A percentile compares a stretch with the other conserved stretches of the same genome.
phyloP scores from a whole-genome alignment of 139 green algal species.

The Ettlia oleoabundans region DNA sequence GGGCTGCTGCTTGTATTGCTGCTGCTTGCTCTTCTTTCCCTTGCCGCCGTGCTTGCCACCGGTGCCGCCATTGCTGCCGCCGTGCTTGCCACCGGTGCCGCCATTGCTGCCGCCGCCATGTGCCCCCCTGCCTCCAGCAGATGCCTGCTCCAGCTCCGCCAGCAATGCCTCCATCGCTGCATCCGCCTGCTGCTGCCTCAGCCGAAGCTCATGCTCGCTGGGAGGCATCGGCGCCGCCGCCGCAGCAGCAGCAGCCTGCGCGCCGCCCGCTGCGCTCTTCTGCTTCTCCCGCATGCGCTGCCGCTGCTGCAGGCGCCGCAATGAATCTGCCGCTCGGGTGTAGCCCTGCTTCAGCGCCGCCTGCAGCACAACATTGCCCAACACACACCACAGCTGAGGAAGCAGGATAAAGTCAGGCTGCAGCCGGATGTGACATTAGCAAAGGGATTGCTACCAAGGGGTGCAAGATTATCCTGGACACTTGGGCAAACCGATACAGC shows the following conservation, averaged over 20 bases:
- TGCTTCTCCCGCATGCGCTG: constrained; percentile 32
- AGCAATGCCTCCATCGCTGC: constrained; percentile 18
- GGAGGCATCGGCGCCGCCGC: neutral
- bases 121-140: neutral
- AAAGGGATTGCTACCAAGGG: no score
- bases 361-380: neutral
- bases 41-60: constrained; percentile 16
- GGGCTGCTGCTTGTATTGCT: constrained; percentile 14
- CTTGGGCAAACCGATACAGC: no score
- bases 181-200: constrained; percentile 21
- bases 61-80: neutral
- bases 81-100: neutral
- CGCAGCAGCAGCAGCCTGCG: neutral
- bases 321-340: constrained; percentile 14
- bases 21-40: constrained; percentile 8
- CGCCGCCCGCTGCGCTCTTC: constrained; percentile 1
- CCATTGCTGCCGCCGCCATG: neutral
- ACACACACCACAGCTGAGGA: neutral
- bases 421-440: neutral
- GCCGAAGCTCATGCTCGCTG: constrained; percentile 16
- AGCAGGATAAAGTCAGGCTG: no score
- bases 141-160: constrained; percentile 13
- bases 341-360: constrained; percentile 19
- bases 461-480: no score
- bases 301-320: constrained; percentile 34